phyloP scores from a whole-genome alignment of 2,329 filamentous ascomycete species.

The Colletotrichum agaves region DNA sequence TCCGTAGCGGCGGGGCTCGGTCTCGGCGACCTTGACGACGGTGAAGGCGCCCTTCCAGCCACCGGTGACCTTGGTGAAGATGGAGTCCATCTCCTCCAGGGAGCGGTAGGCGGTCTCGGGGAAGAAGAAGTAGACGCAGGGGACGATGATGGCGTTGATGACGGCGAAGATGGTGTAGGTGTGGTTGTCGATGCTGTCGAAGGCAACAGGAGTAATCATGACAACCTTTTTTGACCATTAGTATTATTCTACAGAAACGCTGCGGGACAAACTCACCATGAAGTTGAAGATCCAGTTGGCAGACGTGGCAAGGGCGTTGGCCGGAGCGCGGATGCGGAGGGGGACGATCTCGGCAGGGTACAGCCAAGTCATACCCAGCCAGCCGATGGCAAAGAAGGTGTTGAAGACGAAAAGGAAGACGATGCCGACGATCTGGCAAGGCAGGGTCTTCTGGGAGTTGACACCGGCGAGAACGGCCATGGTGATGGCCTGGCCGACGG shows the following conservation, averaged over 20 bases:
- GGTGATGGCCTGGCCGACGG: conserved; percentile 69
- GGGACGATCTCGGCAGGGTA: conserved; percentile 72
- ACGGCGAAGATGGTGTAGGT: conserved; percentile 75
- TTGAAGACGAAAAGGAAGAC: conserved; percentile 72
- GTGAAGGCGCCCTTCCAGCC: conserved; percentile 50
- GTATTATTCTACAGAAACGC: not conserved
- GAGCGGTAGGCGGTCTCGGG: conserved; percentile 72
- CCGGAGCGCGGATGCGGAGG: conserved; percentile 68
- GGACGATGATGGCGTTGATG: conserved; percentile 70
- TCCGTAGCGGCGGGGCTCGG: conserved; percentile 67
- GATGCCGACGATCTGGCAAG: conserved; percentile 45
- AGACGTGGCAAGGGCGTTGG: conserved; percentile 65
- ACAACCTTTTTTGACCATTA: conserved; percentile 55
- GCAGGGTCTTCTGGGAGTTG: conserved; percentile 44
- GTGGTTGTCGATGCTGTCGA: conserved; percentile 66
- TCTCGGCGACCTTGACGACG: conserved; percentile 50
- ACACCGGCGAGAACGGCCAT: conserved; percentile 71
- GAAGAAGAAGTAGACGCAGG: conserved; percentile 69
- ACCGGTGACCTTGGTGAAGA: conserved; percentile 65
- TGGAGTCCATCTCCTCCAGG: conserved; percentile 74
- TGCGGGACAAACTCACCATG: conserved; percentile 47
- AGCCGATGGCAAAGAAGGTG: conserved; percentile 68
- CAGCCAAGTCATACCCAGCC: conserved; percentile 71
- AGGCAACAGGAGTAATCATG: conserved; percentile 70
- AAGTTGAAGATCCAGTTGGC: conserved; percentile 74